Conservation (phyloP, 1,284 basidiomycete genomes). For the Cryptococcus neoformans region DNA sequence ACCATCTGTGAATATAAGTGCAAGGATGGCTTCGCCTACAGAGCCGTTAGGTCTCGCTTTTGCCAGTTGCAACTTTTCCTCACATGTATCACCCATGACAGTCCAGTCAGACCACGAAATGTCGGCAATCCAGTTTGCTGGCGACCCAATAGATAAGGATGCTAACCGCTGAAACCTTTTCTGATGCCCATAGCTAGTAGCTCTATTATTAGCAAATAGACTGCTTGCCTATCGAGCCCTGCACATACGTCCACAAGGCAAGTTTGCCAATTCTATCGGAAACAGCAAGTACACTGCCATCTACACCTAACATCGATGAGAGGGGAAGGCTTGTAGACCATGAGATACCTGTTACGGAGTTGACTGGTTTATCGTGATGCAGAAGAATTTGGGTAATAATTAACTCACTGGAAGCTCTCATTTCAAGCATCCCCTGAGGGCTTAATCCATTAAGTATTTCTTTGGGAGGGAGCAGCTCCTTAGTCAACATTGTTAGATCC, state of each 20-base stretch:
- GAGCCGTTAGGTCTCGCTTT: background rate
- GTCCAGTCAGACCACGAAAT: slow-evolving; percentile 36
- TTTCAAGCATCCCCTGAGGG: slow-evolving; percentile 18
- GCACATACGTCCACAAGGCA: slow-evolving; percentile 31
- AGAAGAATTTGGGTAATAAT: background rate
- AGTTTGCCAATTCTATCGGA: slow-evolving; percentile 30
- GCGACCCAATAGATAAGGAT: too few relatives aligned
- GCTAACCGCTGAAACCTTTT: too few relatives aligned
- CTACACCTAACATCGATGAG: slow-evolving; percentile 16
- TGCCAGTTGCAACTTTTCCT: slow-evolving; percentile 3
- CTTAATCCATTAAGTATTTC: background rate
- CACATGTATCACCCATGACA: slow-evolving; percentile 13
- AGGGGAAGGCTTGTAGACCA: slow-evolving; percentile 30
- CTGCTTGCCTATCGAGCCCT: too few relatives aligned
- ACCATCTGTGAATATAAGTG: slow-evolving; percentile 28
- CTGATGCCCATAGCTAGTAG: too few relatives aligned
- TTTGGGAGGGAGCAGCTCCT: slow-evolving; percentile 9
- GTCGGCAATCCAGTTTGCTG: slow-evolving; percentile 11
- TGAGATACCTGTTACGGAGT: slow-evolving; percentile 16
- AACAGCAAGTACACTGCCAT: slow-evolving; percentile 38
- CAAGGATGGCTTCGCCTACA: slow-evolving; percentile 23
- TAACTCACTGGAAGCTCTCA: slow-evolving; percentile 24
- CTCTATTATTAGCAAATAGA: too few relatives aligned
- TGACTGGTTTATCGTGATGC: background rate
- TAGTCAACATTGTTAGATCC: slow-evolving; percentile 27